Evolutionary conservation across 441 rosid genomes (phyloP).

Genomic region (Arabidopsis lyrata): DNA sequence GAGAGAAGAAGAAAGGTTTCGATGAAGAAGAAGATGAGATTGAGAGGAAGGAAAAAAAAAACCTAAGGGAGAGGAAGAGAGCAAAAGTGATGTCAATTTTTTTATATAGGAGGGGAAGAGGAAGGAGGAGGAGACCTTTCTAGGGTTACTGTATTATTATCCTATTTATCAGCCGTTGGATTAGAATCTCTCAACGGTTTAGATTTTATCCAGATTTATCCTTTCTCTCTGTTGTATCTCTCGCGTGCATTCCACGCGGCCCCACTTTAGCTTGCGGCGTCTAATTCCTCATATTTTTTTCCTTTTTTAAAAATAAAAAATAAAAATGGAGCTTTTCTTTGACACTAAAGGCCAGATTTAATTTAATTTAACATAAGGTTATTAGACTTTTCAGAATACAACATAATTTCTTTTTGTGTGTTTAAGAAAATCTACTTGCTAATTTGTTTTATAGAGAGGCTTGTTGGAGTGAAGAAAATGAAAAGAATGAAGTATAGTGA

Average conservation of each 20-base stretch:
- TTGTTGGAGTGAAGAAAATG: background rate
- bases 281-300: conserved; percentile 10
- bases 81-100: conserved; percentile 27
- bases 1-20: background rate
- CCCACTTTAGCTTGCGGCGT: conserved; percentile 40
- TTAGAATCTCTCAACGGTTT: conserved; percentile 6
- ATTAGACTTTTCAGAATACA: background rate
- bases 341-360: background rate
- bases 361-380: background rate
- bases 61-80: conserved; percentile 5
- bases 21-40: background rate
- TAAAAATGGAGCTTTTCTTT: background rate
- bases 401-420: background rate
- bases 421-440: background rate
- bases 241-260: conserved; percentile 44
- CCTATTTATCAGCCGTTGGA: conserved; percentile 32
- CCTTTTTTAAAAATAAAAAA: too few species aligned
- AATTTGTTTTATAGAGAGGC: too few species aligned
- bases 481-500: background rate
- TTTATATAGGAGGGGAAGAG: conserved; percentile 29
- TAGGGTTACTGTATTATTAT: conserved; percentile 38
- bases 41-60: background rate
- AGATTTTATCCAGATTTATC: conserved; percentile 24
- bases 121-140: conserved; percentile 2
- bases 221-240: conserved; percentile 31